A percentile compares a stretch with the other conserved stretches of the same genome.
phyloP scores from a whole-genome alignment of 1,139 yeast species.

The Kodamaea sp. region DNA sequence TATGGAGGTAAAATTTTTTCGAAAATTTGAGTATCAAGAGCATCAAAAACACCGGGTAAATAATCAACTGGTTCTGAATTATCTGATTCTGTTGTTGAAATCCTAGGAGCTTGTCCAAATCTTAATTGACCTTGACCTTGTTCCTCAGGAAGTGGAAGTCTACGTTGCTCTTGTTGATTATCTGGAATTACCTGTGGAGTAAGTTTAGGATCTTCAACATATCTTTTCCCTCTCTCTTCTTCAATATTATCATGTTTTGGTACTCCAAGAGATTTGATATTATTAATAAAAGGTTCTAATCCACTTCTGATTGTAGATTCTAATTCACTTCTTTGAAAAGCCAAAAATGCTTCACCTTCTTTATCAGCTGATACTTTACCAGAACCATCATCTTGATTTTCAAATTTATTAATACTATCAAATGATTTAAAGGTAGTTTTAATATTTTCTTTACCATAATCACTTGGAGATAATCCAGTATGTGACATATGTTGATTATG shows the following conservation, averaged over 20 bases:
- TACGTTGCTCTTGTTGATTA: too few relatives aligned
- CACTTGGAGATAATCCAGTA: slow-evolving; percentile 4
- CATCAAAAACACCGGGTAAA: slow-evolving; percentile 80
- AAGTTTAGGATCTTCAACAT: too few relatives aligned
- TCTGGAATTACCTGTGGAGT: too few relatives aligned
- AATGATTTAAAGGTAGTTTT: slow-evolving; percentile 32
- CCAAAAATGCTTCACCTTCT: neutral
- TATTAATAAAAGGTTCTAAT: slow-evolving; percentile 4
- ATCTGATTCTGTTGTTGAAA: slow-evolving; percentile 4
- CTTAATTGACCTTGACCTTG: neutral
- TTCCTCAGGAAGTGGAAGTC: too few relatives aligned
- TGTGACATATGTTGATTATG: slow-evolving; percentile 6
- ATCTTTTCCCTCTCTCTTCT: neutral
- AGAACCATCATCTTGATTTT: slow-evolving; percentile 1
- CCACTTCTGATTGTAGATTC: slow-evolving; percentile 1
- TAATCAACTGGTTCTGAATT: slow-evolving; percentile 29
- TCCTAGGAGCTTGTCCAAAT: neutral
- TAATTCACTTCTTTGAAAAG: neutral
- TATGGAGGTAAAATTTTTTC: slow-evolving; percentile 83
- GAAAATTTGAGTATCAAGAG: slow-evolving; percentile 76
- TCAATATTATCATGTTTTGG: neutral
- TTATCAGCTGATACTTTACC: neutral
- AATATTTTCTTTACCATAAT: slow-evolving; percentile 14
- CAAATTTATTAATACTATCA: slow-evolving; percentile 32
- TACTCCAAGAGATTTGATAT: slow-evolving; percentile 1